A percentile compares a stretch with the other conserved stretches of the same genome.
Conservation (phyloP, 73 alveolate species). For the Paramecium pentaurelia region DNA sequence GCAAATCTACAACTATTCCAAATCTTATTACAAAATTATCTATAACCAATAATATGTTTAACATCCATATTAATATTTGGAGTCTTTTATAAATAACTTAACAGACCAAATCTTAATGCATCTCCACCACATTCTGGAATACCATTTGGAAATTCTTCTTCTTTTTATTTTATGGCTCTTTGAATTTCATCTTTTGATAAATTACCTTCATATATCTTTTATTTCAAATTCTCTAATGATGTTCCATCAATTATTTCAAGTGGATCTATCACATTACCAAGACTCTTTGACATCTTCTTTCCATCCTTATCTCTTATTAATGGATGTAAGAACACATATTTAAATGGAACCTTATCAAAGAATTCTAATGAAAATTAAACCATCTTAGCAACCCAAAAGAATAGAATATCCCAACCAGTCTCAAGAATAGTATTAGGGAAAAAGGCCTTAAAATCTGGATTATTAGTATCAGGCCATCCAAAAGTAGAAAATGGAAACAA, state of each 20-base stretch:
- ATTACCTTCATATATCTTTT: conserved; percentile 90
- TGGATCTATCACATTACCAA: conserved; percentile 99
- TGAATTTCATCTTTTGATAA: conserved; percentile 84
- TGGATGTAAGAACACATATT: conserved; percentile 93
- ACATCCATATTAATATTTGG: conserved; percentile 83
- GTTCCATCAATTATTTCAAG: conserved; percentile 95
- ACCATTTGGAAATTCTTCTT: conserved; percentile 25
- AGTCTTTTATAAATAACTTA: conserved; percentile 89
- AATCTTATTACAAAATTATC: conserved; percentile 92
- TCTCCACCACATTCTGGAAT: conserved; percentile 97
- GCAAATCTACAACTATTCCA: conserved; percentile 94
- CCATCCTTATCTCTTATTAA: conserved; percentile 93
- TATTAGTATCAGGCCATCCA: conserved; percentile 97
- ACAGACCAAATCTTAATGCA: conserved; percentile 96
- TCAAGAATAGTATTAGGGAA: conserved; percentile 94
- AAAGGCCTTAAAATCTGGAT: conserved; percentile 92
- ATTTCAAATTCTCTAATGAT: conserved; percentile 74
- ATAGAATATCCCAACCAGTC: conserved; percentile 98
- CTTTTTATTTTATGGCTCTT: conserved; percentile 31
- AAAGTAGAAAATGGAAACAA: conserved; percentile 97
- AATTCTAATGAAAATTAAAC: conserved; percentile 95
- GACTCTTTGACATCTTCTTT: conserved; percentile 93
- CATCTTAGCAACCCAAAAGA: conserved; percentile 98
- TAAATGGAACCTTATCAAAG: conserved; percentile 95
- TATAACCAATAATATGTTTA: conserved; percentile 93